Base-by-base conservation (phyloP, 768 basidiomycete genomes). In the Mycena indigotica region DNA sequence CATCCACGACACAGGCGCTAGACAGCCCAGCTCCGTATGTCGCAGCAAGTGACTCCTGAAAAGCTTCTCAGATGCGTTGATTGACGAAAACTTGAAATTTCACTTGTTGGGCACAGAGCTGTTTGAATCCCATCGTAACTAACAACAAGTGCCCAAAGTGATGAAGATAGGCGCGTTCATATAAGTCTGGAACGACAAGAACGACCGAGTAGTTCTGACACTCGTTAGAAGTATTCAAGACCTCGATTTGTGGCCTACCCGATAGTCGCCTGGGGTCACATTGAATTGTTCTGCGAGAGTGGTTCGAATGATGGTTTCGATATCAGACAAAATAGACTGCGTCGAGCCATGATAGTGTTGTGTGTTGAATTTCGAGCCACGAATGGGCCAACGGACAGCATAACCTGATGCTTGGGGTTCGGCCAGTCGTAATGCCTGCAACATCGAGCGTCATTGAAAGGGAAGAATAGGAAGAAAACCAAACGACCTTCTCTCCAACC, bases 11-110 rank as follows among this genome's bases (percentile, higher is more conserved):
- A 66, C 97, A 98, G 12, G 95, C 97, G 65, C 87, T 90, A 0
- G 93, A 93, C 51, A 98, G 87, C 5, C 96, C 96, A 5, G 96
- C 95, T 21, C 95, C 95, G 69, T 95, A 98, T 0, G 93, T 93
- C 3, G 95, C 94, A 29, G 92, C 91, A 38, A 96, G 77, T 3
- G 93, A 89, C 78, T 97, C 95, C 93, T 97, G 61, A 16, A 57
- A 3, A 40, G n/a, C n/a, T n/a, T n/a, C n/a, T n/a, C n/a, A n/a
- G n/a, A n/a, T n/a, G n/a, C n/a, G n/a, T n/a, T n/a, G n/a, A n/a
- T n/a, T n/a, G n/a, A n/a, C n/a, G 17, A 54, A 39, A 38, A 16
- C 50, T 5, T 52, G 77, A 59, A 62, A n/a, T n/a, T n/a, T n/a
- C n/a, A 89, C 95, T 81, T 98, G 97, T 70, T 96, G 93, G 3